A percentile compares a stretch with the other conserved stretches of the same genome.
Conservation (phyloP, 2,329 filamentous ascomycete genomes). For the Colletotrichum sp. region DNA sequence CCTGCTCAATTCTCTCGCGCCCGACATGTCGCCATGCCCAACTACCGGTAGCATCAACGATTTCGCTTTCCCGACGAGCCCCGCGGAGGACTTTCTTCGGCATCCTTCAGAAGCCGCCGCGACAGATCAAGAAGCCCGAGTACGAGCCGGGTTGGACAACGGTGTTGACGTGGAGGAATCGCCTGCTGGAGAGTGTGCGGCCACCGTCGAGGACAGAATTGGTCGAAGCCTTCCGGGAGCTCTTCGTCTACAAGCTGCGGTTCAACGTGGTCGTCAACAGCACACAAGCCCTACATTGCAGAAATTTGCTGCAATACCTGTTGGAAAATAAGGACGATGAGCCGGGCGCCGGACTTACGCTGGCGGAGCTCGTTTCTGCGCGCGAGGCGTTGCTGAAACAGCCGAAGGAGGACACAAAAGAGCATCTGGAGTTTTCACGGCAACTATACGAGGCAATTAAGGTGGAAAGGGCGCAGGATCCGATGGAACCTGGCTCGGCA, state of each 20-base stretch:
- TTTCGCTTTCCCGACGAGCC: conserved; percentile 23
- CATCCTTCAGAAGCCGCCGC: conserved; percentile 63
- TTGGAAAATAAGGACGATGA: conserved; percentile 37
- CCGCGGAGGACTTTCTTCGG: conserved; percentile 60
- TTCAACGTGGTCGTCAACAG: conserved; percentile 60
- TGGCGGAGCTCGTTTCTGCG: conserved; percentile 48
- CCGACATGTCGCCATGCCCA: conserved; percentile 26
- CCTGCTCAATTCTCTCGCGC: conserved; percentile 35
- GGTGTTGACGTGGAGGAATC: conserved; percentile 71
- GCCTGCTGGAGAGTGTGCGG: conserved; percentile 65
- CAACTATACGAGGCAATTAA: conserved; percentile 41
- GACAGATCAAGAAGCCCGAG: conserved; percentile 63
- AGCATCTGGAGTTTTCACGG: conserved; percentile 53
- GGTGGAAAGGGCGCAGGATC: conserved; percentile 16
- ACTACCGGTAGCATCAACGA: conserved; percentile 24
- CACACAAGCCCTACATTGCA: conserved; percentile 64
- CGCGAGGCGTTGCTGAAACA: conserved; percentile 46
- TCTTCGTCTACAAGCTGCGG: conserved; percentile 62
- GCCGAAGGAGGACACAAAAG: conserved; percentile 44
- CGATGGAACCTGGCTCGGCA: conserved; percentile 8
- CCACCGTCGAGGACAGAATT: conserved; percentile 69
- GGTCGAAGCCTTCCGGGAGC: conserved; percentile 64
- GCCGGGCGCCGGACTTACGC: conserved; percentile 34
- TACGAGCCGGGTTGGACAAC: conserved; percentile 73
- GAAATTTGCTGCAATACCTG: conserved; percentile 67